Evolutionary conservation across 345 rosid species (phyloP).

Genomic region (Arabidopsis arenosa): DNA sequence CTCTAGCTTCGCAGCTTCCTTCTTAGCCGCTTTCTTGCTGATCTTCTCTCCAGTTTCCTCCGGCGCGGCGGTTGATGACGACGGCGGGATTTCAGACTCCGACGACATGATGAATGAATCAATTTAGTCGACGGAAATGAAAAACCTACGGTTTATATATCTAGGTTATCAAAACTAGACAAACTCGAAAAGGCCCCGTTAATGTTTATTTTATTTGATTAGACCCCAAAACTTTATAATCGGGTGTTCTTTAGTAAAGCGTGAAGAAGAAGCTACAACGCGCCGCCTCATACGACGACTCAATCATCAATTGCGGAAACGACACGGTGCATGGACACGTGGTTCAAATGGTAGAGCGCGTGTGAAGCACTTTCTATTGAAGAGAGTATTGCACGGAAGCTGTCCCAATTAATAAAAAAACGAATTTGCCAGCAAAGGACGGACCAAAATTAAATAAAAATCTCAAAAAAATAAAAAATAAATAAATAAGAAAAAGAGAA

Average conservation of each 20-base stretch:
- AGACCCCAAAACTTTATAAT: not conserved
- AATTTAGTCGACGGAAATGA: not conserved
- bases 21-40: slow-evolving; percentile 89
- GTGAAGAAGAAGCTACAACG: slow-evolving; percentile 33
- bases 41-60: slow-evolving; percentile 45
- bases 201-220: not conserved
- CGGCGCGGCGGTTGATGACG: slow-evolving; percentile 1
- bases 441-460: slow-evolving; percentile 38
- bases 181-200: not conserved
- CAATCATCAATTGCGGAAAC: not conserved
- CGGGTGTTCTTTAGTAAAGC: not conserved
- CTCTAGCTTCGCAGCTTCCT: slow-evolving; percentile 80
- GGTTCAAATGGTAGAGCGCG: slow-evolving; percentile 3
- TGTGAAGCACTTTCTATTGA: not conserved
- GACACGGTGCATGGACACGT: not conserved
- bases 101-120: slow-evolving; percentile 37
- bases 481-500: not conserved
- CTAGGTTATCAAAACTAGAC: not conserved
- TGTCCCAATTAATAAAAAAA: slow-evolving; percentile 38
- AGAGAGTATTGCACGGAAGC: slow-evolving; percentile 18
- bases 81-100: slow-evolving; percentile 17
- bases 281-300: slow-evolving; percentile 39
- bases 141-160: slow-evolving; percentile 25
- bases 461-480: not conserved
- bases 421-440: slow-evolving; percentile 47